These are phyloP conservation scores for Astragalus membranaceus DNA, from an alignment of 306 rosid species.

Conservation along the genomic window DNA sequence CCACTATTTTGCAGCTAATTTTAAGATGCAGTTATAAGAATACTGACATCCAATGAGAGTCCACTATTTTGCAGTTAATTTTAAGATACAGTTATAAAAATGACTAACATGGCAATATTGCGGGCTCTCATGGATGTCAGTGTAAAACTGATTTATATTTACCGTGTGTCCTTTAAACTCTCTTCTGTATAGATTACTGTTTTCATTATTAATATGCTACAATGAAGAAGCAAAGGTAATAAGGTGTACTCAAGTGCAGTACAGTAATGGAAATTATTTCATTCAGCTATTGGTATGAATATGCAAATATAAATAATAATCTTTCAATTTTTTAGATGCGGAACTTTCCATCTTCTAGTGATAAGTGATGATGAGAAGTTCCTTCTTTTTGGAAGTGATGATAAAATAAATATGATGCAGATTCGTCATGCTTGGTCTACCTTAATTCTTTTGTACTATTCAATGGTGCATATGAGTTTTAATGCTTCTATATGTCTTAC, in stretches of 20 bases:
- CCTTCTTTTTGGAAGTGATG: conserved; percentile 15
- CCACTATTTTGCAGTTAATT: too few relatives aligned
- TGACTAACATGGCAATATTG: too few relatives aligned
- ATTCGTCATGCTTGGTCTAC: conserved; percentile 17
- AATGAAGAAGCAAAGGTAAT: neutral
- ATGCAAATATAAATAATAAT: neutral
- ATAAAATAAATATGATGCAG: neutral
- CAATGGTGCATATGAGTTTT: neutral
- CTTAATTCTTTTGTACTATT: conserved; percentile 13
- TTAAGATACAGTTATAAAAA: too few relatives aligned
- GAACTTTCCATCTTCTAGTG: neutral
- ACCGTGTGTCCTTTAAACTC: too few relatives aligned
- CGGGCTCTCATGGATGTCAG: too few relatives aligned
- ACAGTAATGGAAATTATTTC: neutral
- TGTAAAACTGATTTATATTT: too few relatives aligned
- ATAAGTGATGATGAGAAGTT: neutral
- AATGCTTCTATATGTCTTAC: conserved; percentile 22
- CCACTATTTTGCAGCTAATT: too few relatives aligned
- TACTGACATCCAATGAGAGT: too few relatives aligned
- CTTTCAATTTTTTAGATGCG: neutral
- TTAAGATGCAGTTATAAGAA: too few relatives aligned
- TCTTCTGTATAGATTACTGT: neutral
- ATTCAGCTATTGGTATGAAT: neutral
- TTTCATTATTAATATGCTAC: neutral
- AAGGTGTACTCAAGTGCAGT: neutral